These are phyloP conservation scores for Annona cherimola DNA, from an alignment of 164 flowering plant species.

Conservation along the genomic window DNA sequence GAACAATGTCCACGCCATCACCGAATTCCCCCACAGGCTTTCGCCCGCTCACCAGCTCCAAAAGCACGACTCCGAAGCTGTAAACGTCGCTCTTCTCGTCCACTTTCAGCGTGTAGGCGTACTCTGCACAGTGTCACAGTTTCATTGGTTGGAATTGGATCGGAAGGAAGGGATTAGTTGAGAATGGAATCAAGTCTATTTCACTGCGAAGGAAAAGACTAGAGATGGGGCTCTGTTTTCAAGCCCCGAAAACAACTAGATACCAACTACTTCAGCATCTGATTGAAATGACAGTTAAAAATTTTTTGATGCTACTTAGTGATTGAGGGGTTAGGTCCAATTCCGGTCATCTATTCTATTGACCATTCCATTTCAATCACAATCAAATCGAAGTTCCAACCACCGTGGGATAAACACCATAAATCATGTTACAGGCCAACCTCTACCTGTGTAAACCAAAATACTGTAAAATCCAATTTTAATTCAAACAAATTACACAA, in stretches of 20 bases:
- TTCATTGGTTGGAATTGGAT: background rate
- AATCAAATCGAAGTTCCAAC: too few relatives aligned
- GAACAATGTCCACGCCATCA: slow-evolving; percentile 97
- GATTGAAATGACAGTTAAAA: too few relatives aligned
- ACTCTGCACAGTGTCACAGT: slow-evolving; percentile 55
- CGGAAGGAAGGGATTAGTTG: background rate
- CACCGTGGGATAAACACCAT: too few relatives aligned
- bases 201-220: background rate
- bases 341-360: too few relatives aligned
- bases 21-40: slow-evolving; percentile 99
- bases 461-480: too few relatives aligned
- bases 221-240: background rate
- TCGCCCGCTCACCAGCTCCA: slow-evolving; percentile 77
- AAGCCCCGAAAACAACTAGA: background rate
- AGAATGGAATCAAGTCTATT: background rate
- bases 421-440: too few relatives aligned
- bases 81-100: slow-evolving; percentile 99
- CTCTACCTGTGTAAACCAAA: too few relatives aligned
- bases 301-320: too few relatives aligned
- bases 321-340: too few relatives aligned
- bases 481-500: too few relatives aligned
- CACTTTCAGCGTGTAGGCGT: slow-evolving; percentile 93
- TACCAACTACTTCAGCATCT: too few relatives aligned
- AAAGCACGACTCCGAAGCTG: slow-evolving; percentile 91
- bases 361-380: too few relatives aligned